Evolutionary conservation across 306 rosid species (phyloP).

Genomic region (Malus sieversii): DNA sequence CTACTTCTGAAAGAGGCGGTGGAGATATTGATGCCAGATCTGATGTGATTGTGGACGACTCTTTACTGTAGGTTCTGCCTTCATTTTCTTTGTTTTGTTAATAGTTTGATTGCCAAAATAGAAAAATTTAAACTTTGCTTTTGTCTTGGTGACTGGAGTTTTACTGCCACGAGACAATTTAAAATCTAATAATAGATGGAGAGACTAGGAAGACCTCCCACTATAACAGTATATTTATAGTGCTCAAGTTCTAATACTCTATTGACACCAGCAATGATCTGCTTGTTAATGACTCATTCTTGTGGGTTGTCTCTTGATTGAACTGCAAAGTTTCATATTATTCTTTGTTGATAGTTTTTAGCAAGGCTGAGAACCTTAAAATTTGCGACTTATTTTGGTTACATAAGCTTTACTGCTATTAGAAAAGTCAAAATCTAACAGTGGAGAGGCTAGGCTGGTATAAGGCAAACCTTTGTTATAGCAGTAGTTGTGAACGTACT

Average conservation of each 20-base stretch:
- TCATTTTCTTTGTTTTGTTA: background rate
- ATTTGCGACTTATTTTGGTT: background rate
- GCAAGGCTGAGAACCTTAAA: background rate
- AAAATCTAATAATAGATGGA: background rate
- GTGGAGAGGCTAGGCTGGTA: background rate
- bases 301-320: slow-evolving; percentile 21
- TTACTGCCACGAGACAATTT: background rate
- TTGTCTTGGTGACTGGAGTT: background rate
- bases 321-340: background rate
- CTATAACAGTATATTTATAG: background rate
- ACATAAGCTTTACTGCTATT: background rate
- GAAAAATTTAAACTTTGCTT: background rate
- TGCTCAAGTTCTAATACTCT: background rate
- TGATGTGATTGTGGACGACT: slow-evolving; percentile 82
- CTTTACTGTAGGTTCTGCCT: slow-evolving; percentile 56
- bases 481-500: background rate
- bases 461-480: background rate
- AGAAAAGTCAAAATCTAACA: background rate
- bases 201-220: background rate
- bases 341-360: background rate
- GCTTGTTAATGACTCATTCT: slow-evolving; percentile 58
- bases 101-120: background rate
- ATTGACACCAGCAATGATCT: slow-evolving; percentile 80
- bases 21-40: slow-evolving; percentile 95
- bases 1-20: slow-evolving; percentile 85